Evolutionary conservation across 2,329 filamentous ascomycete genomes (phyloP).

Genomic region (Aspergillus ochraceus): DNA sequence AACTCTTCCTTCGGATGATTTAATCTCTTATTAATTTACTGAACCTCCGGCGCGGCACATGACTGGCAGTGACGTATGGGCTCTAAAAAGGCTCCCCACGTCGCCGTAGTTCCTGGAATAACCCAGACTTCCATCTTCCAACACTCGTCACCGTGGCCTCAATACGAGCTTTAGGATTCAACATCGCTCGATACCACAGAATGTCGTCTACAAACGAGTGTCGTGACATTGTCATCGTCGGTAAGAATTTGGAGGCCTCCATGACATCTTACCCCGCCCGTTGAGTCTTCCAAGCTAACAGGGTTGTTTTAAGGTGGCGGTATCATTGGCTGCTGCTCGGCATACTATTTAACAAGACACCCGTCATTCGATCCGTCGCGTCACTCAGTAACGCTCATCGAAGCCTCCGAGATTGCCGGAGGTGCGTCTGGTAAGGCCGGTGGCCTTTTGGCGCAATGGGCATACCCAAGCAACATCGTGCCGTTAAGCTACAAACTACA

Average conservation of each 20-base stretch:
- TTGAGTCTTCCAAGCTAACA: slow-evolving; percentile 13
- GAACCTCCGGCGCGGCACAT: slow-evolving; percentile 22
- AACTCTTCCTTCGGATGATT: background rate
- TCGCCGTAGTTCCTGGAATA: background rate
- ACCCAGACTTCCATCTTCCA: background rate
- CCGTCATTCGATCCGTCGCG: slow-evolving; percentile 71
- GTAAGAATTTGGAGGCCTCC: slow-evolving; percentile 24
- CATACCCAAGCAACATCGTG: slow-evolving; percentile 81
- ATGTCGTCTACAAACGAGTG: slow-evolving; percentile 32
- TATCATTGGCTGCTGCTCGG: slow-evolving; percentile 87
- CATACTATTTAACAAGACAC: slow-evolving; percentile 88
- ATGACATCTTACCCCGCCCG: slow-evolving; percentile 24
- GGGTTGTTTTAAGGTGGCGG: slow-evolving; percentile 66
- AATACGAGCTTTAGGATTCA: slow-evolving; percentile 15
- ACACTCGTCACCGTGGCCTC: slow-evolving; percentile 24
- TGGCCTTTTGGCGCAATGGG: slow-evolving; percentile 86
- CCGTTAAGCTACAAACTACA: slow-evolving; percentile 84
- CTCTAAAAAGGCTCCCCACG: slow-evolving; percentile 1
- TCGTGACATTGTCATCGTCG: slow-evolving; percentile 43
- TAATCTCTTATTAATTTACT: background rate
- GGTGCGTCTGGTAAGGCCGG: slow-evolving; percentile 94
- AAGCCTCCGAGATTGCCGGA: slow-evolving; percentile 82
- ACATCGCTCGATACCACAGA: slow-evolving; percentile 21
- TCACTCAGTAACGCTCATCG: slow-evolving; percentile 81
- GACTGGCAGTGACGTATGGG: slow-evolving; percentile 34